Percentiles rank a stretch among this genome's conserved stretches.
These are phyloP conservation scores for Grifola frondosa DNA, from an alignment of 1,284 basidiomycete genomes.

Conservation along the genomic window DNA sequence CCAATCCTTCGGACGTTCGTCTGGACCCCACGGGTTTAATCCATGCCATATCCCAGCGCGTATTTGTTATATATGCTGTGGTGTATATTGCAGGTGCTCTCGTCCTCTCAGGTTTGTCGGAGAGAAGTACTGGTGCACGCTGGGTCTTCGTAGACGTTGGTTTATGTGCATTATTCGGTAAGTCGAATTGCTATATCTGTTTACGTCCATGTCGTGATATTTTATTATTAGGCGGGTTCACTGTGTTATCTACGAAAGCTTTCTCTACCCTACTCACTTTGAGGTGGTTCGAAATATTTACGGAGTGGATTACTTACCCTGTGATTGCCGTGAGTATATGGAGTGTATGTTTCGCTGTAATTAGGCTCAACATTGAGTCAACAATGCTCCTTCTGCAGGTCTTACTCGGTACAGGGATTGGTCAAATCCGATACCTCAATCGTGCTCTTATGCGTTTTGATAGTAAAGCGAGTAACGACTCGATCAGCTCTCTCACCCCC, in stretches of 20 bases:
- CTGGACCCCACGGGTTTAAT: constrained; percentile 73
- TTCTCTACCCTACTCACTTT: constrained; percentile 82
- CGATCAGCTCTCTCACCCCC: too few species aligned
- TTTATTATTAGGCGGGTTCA: constrained; percentile 94
- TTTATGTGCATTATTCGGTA: constrained; percentile 84
- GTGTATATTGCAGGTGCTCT: constrained; percentile 58
- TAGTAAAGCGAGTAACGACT: constrained; percentile 58
- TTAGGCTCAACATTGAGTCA: neutral
- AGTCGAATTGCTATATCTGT: constrained; percentile 15
- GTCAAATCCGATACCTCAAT: constrained; percentile 92
- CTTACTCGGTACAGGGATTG: constrained; percentile 76
- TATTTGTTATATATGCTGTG: constrained; percentile 75
- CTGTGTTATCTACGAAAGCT: constrained; percentile 92
- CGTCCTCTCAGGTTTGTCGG: constrained; percentile 63
- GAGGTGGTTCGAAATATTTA: constrained; percentile 74
- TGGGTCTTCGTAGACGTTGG: constrained; percentile 88
- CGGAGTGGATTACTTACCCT: constrained; percentile 78
- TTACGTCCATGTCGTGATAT: neutral
- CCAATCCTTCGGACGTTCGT: constrained; percentile 68
- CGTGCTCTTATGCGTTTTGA: constrained; percentile 88
- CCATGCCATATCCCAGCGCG: constrained; percentile 63
- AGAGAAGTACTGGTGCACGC: constrained; percentile 55
- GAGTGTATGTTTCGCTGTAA: neutral
- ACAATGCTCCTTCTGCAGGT: constrained; percentile 49
- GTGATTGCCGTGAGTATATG: constrained; percentile 53